Evolutionary conservation across 169 alveolate species (phyloP).

Genomic region (Cryptosporidium meleagridis): DNA sequence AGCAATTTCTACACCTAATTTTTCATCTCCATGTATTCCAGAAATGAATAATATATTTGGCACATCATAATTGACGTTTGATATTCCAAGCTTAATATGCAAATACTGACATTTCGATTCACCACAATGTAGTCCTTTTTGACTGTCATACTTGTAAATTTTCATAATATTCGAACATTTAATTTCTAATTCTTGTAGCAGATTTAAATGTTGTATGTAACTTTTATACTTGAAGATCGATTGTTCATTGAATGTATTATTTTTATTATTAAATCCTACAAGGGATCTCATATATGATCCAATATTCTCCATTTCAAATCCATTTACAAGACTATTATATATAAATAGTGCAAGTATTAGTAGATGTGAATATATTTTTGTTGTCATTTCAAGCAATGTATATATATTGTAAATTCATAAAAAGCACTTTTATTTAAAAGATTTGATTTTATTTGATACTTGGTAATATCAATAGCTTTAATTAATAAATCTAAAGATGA

Average conservation of each 20-base stretch:
- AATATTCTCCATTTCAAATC: neutral
- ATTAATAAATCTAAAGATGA: no score
- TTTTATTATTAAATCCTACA: neutral
- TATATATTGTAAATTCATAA: neutral
- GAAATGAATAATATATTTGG: constrained; percentile 37
- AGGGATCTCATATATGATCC: constrained; percentile 9
- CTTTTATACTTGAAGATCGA: neutral
- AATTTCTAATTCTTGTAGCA: neutral
- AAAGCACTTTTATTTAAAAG: no score
- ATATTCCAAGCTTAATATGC: constrained; percentile 20
- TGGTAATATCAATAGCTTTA: neutral
- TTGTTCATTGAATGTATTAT: neutral
- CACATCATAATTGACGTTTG: neutral
- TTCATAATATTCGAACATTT: constrained; percentile 12
- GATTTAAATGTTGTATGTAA: neutral
- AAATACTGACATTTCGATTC: constrained; percentile 9
- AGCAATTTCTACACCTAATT: constrained; percentile 16
- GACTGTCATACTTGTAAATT: neutral
- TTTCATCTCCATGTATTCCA: constrained; percentile 68
- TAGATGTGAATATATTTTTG: neutral
- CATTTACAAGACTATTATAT: neutral
- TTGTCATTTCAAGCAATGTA: neutral
- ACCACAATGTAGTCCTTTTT: constrained; percentile 25
- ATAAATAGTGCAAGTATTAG: no score
- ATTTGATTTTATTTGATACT: no score